Percentiles rank a stretch among this genome's conserved stretches.
phyloP scores from a whole-genome alignment of 306 rosid species.

The Pachyrhizus erosus region DNA sequence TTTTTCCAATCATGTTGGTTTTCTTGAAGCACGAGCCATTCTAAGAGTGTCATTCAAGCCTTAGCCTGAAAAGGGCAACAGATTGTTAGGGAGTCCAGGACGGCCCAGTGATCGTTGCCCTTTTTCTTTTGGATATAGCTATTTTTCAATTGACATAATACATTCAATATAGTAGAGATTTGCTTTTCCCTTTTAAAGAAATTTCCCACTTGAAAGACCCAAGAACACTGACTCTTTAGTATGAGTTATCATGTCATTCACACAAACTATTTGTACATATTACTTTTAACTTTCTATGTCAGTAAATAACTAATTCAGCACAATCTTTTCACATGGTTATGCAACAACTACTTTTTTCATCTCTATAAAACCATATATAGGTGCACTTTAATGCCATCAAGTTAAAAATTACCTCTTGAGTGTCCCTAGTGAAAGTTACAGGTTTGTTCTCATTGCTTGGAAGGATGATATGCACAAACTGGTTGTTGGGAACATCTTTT shows the following conservation, averaged over 20 bases:
- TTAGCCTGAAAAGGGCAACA: no score
- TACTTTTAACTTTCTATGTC: neutral
- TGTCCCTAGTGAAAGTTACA: slow-evolving; percentile 82
- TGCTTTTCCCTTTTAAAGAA: neutral
- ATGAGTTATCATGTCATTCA: no score
- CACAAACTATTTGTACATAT: neutral
- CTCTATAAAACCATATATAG: neutral
- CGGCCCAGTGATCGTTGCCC: no score
- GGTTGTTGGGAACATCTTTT: slow-evolving; percentile 78
- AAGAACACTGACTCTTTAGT: neutral
- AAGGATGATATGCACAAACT: slow-evolving; percentile 71
- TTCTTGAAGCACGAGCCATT: no score
- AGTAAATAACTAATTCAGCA: slow-evolving; percentile 7
- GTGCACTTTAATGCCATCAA: slow-evolving; percentile 4
- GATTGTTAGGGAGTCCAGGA: no score
- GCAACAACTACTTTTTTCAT: neutral
- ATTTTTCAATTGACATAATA: neutral
- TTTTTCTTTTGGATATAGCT: no score
- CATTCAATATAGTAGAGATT: neutral
- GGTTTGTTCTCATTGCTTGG: slow-evolving; percentile 69
- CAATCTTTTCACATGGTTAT: neutral
- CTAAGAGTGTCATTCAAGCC: no score
- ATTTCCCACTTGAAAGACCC: neutral
- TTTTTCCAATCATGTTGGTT: no score
- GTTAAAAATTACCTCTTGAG: slow-evolving; percentile 79